Evolutionary conservation across 345 rosid genomes (phyloP).

Genomic region (Eucalyptus guilfoylei): DNA sequence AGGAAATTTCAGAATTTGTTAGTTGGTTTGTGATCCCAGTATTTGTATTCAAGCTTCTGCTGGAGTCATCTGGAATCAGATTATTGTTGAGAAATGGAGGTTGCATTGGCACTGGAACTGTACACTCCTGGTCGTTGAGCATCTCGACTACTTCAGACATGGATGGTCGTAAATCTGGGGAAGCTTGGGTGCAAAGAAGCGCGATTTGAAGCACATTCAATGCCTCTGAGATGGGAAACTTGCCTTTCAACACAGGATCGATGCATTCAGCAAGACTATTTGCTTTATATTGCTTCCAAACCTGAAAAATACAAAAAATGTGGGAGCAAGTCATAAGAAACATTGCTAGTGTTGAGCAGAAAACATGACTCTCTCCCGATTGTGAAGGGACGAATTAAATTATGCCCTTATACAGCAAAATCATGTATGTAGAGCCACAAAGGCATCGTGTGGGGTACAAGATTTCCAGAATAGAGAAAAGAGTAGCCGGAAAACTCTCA

Average conservation of each 20-base stretch:
- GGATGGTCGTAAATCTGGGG: not conserved
- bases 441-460: not conserved
- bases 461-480: not conserved
- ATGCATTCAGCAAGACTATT: not conserved
- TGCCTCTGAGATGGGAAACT: not conserved
- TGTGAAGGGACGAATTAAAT: not conserved
- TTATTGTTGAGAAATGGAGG: conserved; percentile 2
- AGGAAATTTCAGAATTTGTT: not conserved
- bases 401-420: not conserved
- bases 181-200: conserved; percentile 9
- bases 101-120: not conserved
- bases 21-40: not conserved
- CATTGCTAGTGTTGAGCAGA: not conserved
- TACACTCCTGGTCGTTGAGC: not conserved
- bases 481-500: not conserved
- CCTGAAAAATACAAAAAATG: not conserved
- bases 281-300: not conserved
- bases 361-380: not conserved
- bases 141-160: conserved; percentile 1
- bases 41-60: not conserved
- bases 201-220: not conserved
- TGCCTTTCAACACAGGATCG: not conserved
- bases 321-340: not conserved
- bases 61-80: not conserved
- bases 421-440: not conserved